Evolutionary conservation across 805 yeast genomes (phyloP).

Genomic region (Hanseniaspora jakobsenii): DNA sequence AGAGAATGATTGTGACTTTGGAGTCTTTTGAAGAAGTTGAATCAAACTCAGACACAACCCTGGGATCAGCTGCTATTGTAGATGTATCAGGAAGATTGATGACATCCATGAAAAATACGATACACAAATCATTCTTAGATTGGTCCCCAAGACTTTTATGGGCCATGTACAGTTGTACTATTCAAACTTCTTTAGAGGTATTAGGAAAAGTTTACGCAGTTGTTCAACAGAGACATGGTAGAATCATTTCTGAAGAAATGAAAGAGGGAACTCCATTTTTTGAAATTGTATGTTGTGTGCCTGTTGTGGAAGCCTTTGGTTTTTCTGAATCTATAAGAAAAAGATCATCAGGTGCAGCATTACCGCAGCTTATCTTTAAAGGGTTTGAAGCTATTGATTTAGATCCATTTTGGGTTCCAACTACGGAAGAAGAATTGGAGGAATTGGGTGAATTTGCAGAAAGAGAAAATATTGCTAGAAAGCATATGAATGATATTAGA

Average conservation of each 20-base stretch:
- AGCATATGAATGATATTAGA: slow-evolving; percentile 72
- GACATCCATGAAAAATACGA: slow-evolving; percentile 57
- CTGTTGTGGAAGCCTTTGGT: slow-evolving; percentile 94
- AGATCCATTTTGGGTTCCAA: slow-evolving; percentile 99
- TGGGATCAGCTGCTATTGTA: slow-evolving; percentile 27
- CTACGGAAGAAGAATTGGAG: slow-evolving; percentile 91
- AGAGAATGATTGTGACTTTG: slow-evolving; percentile 57
- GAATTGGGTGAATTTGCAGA: slow-evolving; percentile 89
- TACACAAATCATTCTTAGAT: slow-evolving; percentile 56
- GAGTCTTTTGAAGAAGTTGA: slow-evolving; percentile 28
- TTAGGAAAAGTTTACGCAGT: slow-evolving; percentile 92
- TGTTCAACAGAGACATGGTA: slow-evolving; percentile 77
- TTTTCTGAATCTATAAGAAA: slow-evolving; percentile 90
- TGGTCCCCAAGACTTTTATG: slow-evolving; percentile 85
- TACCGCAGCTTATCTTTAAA: slow-evolving; percentile 83
- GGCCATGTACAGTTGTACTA: slow-evolving; percentile 89
- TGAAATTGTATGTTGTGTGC: slow-evolving; percentile 70
- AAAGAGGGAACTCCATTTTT: slow-evolving; percentile 97
- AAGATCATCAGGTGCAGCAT: slow-evolving; percentile 91
- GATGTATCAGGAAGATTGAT: slow-evolving; percentile 62
- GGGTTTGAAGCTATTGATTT: slow-evolving; percentile 79
- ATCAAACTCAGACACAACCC: slow-evolving; percentile 17
- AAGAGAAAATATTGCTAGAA: slow-evolving; percentile 78
- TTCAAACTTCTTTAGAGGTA: slow-evolving; percentile 89
- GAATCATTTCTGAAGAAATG: slow-evolving; percentile 81